A percentile compares a stretch with the other conserved stretches of the same genome.
Conservation (phyloP, 257 asterid species). For the Solanum arcanum region DNA sequence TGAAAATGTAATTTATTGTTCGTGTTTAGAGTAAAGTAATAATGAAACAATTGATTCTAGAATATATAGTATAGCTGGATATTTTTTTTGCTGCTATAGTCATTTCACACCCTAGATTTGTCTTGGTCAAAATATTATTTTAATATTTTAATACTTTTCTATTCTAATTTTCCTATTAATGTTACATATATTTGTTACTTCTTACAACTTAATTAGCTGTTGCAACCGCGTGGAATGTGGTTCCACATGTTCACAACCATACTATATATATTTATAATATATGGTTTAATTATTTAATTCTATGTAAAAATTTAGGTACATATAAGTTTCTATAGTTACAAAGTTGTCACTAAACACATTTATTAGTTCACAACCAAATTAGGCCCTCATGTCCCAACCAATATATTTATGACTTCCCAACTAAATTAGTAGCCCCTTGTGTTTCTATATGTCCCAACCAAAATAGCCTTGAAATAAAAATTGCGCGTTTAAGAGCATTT, state of each 20-base stretch:
- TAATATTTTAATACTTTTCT: background rate
- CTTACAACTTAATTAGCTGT: background rate
- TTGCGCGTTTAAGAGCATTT: background rate
- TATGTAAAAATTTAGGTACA: background rate
- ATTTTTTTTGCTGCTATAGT: background rate
- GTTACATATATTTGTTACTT: background rate
- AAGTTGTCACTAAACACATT: background rate
- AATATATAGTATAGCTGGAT: background rate
- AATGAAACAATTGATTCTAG: background rate
- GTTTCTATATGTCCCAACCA: background rate
- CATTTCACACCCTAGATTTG: background rate
- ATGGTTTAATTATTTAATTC: too few relatives aligned
- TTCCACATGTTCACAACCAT: background rate
- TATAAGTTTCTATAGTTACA: too few relatives aligned
- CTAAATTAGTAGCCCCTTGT: too few relatives aligned
- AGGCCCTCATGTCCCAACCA: background rate
- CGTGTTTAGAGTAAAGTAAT: too few relatives aligned
- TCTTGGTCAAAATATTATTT: background rate
- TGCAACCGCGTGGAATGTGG: background rate
- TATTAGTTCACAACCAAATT: background rate
- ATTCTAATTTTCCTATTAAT: background rate
- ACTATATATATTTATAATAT: too few relatives aligned
- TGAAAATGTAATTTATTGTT: background rate
- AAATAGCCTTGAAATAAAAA: background rate
- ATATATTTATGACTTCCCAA: background rate